Evolutionary conservation across 805 yeast genomes (phyloP), one percentile per base, ranked within the genome.

Genomic region (Monosporozyma servazzii): DNA sequence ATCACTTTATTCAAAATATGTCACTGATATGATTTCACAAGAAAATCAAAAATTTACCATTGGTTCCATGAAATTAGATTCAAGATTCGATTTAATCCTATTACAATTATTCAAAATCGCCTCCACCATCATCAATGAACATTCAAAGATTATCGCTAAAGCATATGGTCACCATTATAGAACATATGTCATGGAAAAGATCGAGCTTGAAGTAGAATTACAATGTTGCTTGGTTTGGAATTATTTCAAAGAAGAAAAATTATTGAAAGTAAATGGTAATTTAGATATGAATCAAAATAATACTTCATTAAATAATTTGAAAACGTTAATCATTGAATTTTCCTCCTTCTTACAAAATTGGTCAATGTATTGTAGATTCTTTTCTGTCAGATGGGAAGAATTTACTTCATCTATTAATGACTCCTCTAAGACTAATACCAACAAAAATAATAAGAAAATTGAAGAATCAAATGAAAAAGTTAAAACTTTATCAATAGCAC

Each of bases 171-270:
- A 57, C 3, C 55, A 69, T 9, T 81, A 82, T 15, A 81, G 90
- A 74, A 69, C 76, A 2, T 75, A 75, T 33, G 89, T 91, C 9
- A 75, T 90, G 58, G 79, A 77, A 18, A 78, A 79, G 48, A 83
- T 93, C 31, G 96, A 91, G 67, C 73, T 78, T 48, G 99, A 93
- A 63, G 83, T 93, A 30, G 99, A 93, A 63, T 75, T 90, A n/a
- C 99, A 93, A 63, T 84, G 91, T 25, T 95, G 95, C 0, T 72
- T 93, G 44, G 86, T 93, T 3, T 74, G 86, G 50, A 47, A 54
- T 29, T 52, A 50, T 39, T 54, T 54, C 41, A 47, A 27, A 23
- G 55, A 54, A 13, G 31, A 40, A 41, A 46, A 43, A 42, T 29
- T 45, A 6, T 29, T 13, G 3, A 33, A 25, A 6, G 10, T 45